Percentiles rank a stretch among this genome's conserved stretches.
phyloP scores from a whole-genome alignment of 495 filamentous ascomycete genomes.

The Penicillium robsamsonii region DNA sequence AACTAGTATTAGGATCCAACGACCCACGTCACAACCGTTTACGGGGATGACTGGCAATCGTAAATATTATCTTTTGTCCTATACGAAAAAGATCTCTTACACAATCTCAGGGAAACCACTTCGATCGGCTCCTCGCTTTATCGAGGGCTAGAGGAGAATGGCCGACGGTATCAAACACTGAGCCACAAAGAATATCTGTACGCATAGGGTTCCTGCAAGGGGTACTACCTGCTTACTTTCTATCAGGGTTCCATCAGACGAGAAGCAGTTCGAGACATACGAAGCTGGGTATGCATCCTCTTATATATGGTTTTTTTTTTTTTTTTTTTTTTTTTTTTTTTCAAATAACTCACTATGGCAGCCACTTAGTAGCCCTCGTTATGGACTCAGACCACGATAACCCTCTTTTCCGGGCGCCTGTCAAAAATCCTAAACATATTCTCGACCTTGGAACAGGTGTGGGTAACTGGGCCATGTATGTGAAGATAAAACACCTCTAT shows the following conservation, averaged over 20 bases:
- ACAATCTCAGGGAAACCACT: constrained; percentile 15
- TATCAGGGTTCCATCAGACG: constrained; percentile 22
- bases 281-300: constrained; percentile 18
- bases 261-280: constrained; percentile 27
- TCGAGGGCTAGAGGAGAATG: constrained; percentile 22
- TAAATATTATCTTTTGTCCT: not conserved
- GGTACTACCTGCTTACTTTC: not conserved
- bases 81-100: not conserved
- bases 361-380: constrained; percentile 20
- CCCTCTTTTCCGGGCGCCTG: constrained; percentile 17
- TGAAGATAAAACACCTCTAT: not conserved
- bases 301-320: not conserved
- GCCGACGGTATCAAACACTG: constrained; percentile 21
- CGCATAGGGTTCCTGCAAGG: not conserved
- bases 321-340: not conserved
- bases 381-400: constrained; percentile 19
- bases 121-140: constrained; percentile 24
- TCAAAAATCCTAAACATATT: constrained; percentile 16
- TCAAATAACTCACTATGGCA: not conserved
- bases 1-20: constrained; percentile 7
- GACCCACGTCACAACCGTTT: not conserved
- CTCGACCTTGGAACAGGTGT: constrained; percentile 30
- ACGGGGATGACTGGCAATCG: constrained; percentile 18
- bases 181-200: constrained; percentile 16
- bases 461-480: constrained; percentile 33